phyloP scores from a whole-genome alignment of 108 stramenopile species.

The Thalassiosira profunda region DNA sequence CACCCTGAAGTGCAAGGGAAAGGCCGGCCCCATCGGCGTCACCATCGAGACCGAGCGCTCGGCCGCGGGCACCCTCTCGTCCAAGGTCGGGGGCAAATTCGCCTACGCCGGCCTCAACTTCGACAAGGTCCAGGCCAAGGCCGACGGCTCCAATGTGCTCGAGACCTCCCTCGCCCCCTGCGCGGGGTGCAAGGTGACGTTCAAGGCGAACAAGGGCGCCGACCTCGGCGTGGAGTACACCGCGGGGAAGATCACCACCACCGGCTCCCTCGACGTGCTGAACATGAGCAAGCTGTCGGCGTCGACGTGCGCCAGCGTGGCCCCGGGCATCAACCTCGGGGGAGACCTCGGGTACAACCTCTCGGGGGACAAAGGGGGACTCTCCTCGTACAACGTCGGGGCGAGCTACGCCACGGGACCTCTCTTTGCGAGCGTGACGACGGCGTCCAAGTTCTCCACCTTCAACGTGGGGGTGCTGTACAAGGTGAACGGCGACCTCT shows the following conservation, averaged over 20 bases:
- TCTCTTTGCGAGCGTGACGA: conserved; percentile 77
- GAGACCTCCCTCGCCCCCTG: conserved; percentile 84
- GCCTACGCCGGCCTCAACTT: conserved; percentile 89
- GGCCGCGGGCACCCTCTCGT: conserved; percentile 70
- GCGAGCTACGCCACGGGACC: conserved; percentile 84
- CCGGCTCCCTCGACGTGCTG: conserved; percentile 82
- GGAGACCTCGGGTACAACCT: conserved; percentile 88
- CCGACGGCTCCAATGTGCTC: conserved; percentile 84
- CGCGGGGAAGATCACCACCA: conserved; percentile 74
- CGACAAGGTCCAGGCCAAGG: conserved; percentile 89
- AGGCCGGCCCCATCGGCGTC: conserved; percentile 87
- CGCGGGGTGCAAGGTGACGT: conserved; percentile 81
- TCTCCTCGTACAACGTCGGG: conserved; percentile 84
- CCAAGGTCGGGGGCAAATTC: conserved; percentile 92
- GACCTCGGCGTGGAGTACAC: conserved; percentile 91
- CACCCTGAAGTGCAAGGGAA: conserved; percentile 89
- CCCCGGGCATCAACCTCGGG: conserved; percentile 83
- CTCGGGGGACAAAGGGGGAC: conserved; percentile 75
- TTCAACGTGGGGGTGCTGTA: conserved; percentile 84
- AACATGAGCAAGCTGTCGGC: conserved; percentile 84
- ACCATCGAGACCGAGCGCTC: conserved; percentile 90
- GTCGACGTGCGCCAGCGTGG: conserved; percentile 79
- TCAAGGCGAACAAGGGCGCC: conserved; percentile 93
- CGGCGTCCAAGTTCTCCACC: conserved; percentile 76
- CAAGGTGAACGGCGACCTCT: conserved; percentile 85